phyloP scores from a whole-genome alignment of 768 basidiomycete genomes.

The Pulveroboletus sp. region DNA sequence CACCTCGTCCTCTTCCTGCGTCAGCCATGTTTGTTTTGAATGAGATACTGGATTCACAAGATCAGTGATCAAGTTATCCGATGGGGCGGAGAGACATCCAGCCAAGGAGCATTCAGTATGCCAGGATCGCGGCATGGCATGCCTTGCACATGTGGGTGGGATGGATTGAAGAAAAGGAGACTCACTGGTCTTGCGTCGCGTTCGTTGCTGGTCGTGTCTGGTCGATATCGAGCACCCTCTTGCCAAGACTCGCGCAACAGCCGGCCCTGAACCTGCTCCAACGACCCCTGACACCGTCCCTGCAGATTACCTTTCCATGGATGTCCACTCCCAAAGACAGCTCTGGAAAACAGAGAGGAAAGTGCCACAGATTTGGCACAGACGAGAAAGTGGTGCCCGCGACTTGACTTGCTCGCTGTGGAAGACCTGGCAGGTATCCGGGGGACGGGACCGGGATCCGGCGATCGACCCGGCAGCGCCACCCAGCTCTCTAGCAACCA shows the following conservation, averaged over 20 bases:
- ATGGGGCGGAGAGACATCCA: conserved; percentile 45
- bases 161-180: conserved; percentile 11
- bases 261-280: conserved; percentile 28
- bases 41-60: conserved; percentile 23
- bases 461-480: conserved; percentile 8
- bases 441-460: conserved; percentile 11
- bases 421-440: conserved; percentile 9
- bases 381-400: not conserved
- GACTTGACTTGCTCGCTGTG: not conserved
- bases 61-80: conserved; percentile 42
- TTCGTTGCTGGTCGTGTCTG: conserved; percentile 18
- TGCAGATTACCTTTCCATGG: conserved; percentile 17
- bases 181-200: conserved; percentile 36
- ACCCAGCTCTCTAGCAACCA: conserved; percentile 4
- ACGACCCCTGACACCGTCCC: conserved; percentile 21
- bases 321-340: not conserved
- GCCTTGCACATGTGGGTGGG: not conserved
- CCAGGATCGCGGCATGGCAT: not conserved
- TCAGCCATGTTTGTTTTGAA: conserved; percentile 64
- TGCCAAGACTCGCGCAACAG: not conserved
- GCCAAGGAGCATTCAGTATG: conserved; percentile 15
- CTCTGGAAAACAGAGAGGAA: no score
- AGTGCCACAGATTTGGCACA: no score
- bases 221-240: not conserved
- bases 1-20: conserved; percentile 89